Conservation (phyloP, 352 stramenopile genomes). For the Pelagophyceae sp. region DNA sequence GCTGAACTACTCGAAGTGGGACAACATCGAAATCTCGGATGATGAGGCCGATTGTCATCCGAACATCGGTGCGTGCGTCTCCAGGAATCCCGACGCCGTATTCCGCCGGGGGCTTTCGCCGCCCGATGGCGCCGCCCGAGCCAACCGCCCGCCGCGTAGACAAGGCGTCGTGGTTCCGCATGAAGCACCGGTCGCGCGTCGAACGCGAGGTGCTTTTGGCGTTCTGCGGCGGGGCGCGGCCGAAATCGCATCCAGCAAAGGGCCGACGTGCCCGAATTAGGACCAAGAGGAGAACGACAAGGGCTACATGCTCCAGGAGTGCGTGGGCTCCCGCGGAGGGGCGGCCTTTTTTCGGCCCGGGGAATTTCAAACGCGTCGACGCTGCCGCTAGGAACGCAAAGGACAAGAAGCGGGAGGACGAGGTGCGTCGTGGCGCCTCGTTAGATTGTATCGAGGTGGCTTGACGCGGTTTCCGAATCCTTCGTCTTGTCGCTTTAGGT, state of each 20-base stretch:
- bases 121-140: no score
- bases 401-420: constrained; percentile 48
- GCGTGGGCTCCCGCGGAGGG: no score
- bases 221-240: no score
- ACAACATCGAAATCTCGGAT: constrained; percentile 73
- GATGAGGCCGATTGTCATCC: constrained; percentile 77
- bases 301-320: constrained; percentile 48
- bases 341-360: not conserved
- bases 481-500: no score
- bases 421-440: no score
- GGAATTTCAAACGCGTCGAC: constrained; percentile 17
- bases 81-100: not conserved
- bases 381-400: constrained; percentile 43
- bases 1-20: constrained; percentile 75
- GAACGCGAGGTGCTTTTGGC: constrained; percentile 52
- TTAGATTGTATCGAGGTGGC: no score
- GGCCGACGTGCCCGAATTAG: no score
- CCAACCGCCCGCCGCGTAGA: not conserved
- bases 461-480: no score
- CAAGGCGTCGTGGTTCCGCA: constrained; percentile 41
- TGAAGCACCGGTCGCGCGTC: constrained; percentile 60
- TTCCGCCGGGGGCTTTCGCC: no score
- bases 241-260: no score
- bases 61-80: constrained; percentile 68
- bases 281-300: constrained; percentile 60